Evolutionary conservation across 345 rosid genomes (phyloP).

Genomic region (Kernera saxatilis): DNA sequence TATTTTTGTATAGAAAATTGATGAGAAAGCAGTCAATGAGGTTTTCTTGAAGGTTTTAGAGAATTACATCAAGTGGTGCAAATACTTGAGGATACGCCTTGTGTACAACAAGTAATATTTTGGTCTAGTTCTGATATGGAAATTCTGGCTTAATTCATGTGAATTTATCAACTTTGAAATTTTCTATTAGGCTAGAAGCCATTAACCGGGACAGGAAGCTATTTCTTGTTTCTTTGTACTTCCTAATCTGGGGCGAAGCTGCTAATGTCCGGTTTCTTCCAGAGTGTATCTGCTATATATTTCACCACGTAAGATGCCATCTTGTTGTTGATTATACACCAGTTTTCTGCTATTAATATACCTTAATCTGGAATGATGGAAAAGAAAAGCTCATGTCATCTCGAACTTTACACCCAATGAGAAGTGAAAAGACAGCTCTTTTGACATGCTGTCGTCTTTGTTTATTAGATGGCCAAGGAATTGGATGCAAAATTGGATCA

Average conservation of each 20-base stretch:
- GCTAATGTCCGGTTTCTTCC: conserved; percentile 99
- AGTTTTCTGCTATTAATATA: not conserved
- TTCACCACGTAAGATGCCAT: conserved; percentile 73
- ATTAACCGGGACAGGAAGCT: conserved; percentile 87
- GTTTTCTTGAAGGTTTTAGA: conserved; percentile 87
- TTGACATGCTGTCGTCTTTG: conserved; percentile 10
- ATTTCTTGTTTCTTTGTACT: conserved; percentile 85
- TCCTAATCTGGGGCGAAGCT: conserved; percentile 98
- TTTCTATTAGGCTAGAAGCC: conserved; percentile 64
- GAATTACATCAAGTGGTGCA: conserved; percentile 98
- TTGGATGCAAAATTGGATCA: conserved; percentile 89
- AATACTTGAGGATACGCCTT: conserved; percentile 69
- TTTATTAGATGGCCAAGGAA: conserved; percentile 91
- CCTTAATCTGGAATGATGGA: not conserved
- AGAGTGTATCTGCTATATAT: conserved; percentile 93
- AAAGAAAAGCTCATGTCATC: not conserved
- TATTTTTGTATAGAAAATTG: conserved; percentile 59
- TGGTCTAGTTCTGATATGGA: conserved; percentile 15
- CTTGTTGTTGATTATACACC: conserved; percentile 5
- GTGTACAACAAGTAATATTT: conserved; percentile 71
- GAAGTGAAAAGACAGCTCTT: not conserved
- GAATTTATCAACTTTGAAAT: conserved; percentile 7
- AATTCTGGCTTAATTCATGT: conserved; percentile 8
- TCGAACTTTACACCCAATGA: not conserved
- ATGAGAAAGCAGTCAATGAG: conserved; percentile 88